A percentile compares a stretch with the other conserved stretches of the same genome.
These are phyloP conservation scores for Russula sp. DNA, from an alignment of 768 basidiomycete genomes.

Conservation along the genomic window DNA sequence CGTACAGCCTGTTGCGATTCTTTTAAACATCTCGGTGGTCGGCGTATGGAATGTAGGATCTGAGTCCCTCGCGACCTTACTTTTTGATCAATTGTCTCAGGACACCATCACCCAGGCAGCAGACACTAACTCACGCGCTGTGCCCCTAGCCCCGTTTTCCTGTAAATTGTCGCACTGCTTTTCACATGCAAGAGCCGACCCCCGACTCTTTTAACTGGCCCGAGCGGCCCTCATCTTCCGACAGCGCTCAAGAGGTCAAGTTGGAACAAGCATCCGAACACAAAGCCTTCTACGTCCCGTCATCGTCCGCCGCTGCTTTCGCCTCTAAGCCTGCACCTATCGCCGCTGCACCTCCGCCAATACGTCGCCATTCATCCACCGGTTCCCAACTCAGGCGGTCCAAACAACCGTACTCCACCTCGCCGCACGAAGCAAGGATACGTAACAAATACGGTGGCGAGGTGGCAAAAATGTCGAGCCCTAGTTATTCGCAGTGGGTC, in stretches of 20 bases:
- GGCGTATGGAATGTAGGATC: slow-evolving; percentile 25
- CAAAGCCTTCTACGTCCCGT: slow-evolving; percentile 44
- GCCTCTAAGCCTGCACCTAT: slow-evolving; percentile 18
- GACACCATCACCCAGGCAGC: slow-evolving; percentile 28
- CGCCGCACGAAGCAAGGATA: slow-evolving; percentile 17
- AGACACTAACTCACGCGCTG: slow-evolving; percentile 18
- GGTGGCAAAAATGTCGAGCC: slow-evolving; percentile 17
- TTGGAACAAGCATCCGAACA: slow-evolving; percentile 13
- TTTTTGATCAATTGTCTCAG: slow-evolving; percentile 30
- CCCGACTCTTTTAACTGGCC: slow-evolving; percentile 33
- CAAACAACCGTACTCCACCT: slow-evolving; percentile 21
- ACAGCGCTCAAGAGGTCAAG: slow-evolving; percentile 22
- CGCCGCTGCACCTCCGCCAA: slow-evolving; percentile 9
- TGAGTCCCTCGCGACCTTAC: slow-evolving; percentile 31
- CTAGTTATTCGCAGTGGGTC: slow-evolving; percentile 21
- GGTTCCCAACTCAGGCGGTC: slow-evolving; percentile 19
- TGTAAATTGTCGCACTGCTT: slow-evolving; percentile 26
- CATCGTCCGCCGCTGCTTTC: slow-evolving; percentile 28
- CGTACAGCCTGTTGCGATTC: slow-evolving; percentile 28
- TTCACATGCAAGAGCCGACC: slow-evolving; percentile 27
- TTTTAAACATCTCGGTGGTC: slow-evolving; percentile 24
- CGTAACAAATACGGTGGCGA: slow-evolving; percentile 18
- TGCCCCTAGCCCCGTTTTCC: slow-evolving; percentile 18
- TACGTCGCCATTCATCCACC: slow-evolving; percentile 17
- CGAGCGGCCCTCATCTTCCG: slow-evolving; percentile 24